phyloP scores from a whole-genome alignment of 2,329 filamentous ascomycete species.

The Cladosporium sphaerospermum region DNA sequence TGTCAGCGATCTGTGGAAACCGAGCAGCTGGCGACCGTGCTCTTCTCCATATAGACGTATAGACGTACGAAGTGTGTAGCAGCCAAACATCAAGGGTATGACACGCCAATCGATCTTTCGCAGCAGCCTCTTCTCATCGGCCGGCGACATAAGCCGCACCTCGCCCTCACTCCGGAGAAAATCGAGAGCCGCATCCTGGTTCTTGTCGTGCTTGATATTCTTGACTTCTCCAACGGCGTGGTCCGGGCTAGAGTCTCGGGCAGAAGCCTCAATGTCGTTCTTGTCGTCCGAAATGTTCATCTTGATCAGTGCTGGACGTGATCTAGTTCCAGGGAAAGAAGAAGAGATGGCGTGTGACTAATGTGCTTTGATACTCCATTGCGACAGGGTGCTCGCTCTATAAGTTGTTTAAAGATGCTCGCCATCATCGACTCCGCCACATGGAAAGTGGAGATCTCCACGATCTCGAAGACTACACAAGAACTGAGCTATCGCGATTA shows the following conservation, averaged over 20 bases:
- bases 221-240: conserved; percentile 22
- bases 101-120: conserved; percentile 55
- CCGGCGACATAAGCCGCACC: conserved; percentile 20
- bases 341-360: no score
- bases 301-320: background rate
- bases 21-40: conserved; percentile 35
- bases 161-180: conserved; percentile 26
- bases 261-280: conserved; percentile 18
- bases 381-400: background rate
- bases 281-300: conserved; percentile 11
- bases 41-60: conserved; percentile 61
- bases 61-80: conserved; percentile 56
- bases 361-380: background rate
- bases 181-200: conserved; percentile 28
- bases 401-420: background rate
- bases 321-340: no score
- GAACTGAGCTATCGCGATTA: background rate
- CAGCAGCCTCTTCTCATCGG: conserved; percentile 30
- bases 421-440: background rate
- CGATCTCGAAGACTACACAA: background rate
- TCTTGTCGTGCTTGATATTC: conserved; percentile 20
- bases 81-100: conserved; percentile 56
- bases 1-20: conserved; percentile 29
- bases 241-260: conserved; percentile 8
- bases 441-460: no score